Conservation (phyloP, 805 yeast genomes). For the Candida tammaniensis region DNA sequence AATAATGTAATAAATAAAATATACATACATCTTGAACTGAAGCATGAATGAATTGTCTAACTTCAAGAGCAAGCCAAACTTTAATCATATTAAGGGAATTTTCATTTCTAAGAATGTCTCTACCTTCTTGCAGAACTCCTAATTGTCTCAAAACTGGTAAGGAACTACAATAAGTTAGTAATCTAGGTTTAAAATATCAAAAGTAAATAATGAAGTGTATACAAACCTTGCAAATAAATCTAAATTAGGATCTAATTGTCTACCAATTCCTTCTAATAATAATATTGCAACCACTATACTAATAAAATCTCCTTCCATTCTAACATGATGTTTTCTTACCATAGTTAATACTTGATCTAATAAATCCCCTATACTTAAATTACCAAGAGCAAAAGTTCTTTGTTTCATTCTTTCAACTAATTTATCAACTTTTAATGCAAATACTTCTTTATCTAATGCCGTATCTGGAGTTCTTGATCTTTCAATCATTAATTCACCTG, state of each 20-base stretch:
- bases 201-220: slow-evolving; percentile 44
- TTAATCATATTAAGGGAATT: slow-evolving; percentile 78
- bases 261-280: slow-evolving; percentile 89
- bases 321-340: slow-evolving; percentile 92
- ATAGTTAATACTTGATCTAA: slow-evolving; percentile 81
- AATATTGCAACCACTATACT: slow-evolving; percentile 93
- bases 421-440: slow-evolving; percentile 82
- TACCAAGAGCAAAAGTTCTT: slow-evolving; percentile 89
- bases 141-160: slow-evolving; percentile 82
- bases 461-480: slow-evolving; percentile 93
- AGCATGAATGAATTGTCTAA: slow-evolving; percentile 79
- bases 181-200: slow-evolving; percentile 23
- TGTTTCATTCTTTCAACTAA: slow-evolving; percentile 78
- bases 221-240: slow-evolving; percentile 96
- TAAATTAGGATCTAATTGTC: slow-evolving; percentile 88
- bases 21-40: slow-evolving; percentile 73
- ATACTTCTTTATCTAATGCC: slow-evolving; percentile 77
- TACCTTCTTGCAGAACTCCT: slow-evolving; percentile 66
- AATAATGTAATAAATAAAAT: not conserved
- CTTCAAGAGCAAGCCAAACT: slow-evolving; percentile 89
- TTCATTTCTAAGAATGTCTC: slow-evolving; percentile 51
- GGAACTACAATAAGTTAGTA: slow-evolving; percentile 49
- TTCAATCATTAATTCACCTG: slow-evolving; percentile 95
- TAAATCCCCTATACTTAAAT: slow-evolving; percentile 87
- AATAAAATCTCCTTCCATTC: slow-evolving; percentile 96